Base-by-base conservation (phyloP, 2,329 filamentous ascomycete genomes). In the Pseudogymnoascus sp. region DNA sequence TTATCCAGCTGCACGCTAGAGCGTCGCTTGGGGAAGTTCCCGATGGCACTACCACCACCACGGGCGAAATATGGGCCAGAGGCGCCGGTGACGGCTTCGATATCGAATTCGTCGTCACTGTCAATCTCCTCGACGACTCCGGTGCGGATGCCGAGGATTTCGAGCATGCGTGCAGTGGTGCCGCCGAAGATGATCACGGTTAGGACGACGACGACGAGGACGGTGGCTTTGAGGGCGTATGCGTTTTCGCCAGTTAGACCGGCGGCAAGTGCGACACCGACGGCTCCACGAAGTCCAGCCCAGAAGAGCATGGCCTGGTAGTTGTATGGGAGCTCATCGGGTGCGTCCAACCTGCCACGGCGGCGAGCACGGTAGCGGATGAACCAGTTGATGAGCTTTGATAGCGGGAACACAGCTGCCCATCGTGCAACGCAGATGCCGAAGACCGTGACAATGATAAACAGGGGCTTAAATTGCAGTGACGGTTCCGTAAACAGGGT, bases 271-370 rank as follows among this genome's bases (percentile, higher is more conserved):
- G 94, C 94, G 36, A 99, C 94, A 62, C 94, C 94, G 68, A 99
- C 94, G 53, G 94, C 94, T 68, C 94, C 94, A 64, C 94, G 90
- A 30, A 99, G 81, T 25, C 94, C 94, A 14, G 94, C 94, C 94
- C 94, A 99, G 77, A 96, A 99, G n/a, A 99, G 84, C 94, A 99
- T 97, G n/a, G 89, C 91, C 75, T 97, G 94, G 75, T 97, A 96
- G 68, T 90, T 91, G 71, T 91, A 95, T 0, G 94, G 94, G 36
- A 99, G 78, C 73, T 97, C 94, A 66, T 97, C 93, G 14, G 85
- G 84, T 4, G 87, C 84, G 62, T 96, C 89, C 57, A 38, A 30
- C 61, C 80, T 81, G 22, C 91, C 91, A 60, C 87, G 83, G 57
- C 90, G 85, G 58, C 84, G 82, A 14, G 92, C 90, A 53, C 91